Base-by-base conservation (phyloP, 164 flowering plant species). In the Dillenia turbinata region DNA sequence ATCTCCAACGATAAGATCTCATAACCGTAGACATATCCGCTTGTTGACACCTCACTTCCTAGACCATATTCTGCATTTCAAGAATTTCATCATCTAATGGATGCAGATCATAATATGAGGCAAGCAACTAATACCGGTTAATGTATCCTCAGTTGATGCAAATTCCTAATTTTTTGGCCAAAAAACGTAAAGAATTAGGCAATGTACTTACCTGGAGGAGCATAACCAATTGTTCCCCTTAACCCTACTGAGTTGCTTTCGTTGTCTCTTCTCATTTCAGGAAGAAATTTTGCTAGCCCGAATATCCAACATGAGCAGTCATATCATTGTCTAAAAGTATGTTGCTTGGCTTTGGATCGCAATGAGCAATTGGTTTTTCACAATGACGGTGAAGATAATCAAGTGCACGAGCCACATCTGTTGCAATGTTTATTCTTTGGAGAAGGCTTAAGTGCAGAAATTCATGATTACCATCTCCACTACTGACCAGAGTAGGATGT, bases 221-320 rank as follows among this genome's bases (percentile, higher is more conserved):
- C 44, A 65, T 65, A 57, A 19, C 22, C 56, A 33, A 43, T 14
- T 10, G 68, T 47, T 57, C 62, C 67, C 46, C 22, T 19, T 19
- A 19, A 1, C 22, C 12, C 49, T 8, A 24, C 47, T 3, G 66
- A 52, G 24, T 45, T 63, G 43, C 12, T 44, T 46, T 47, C 24
- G 22, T 52, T 52, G 2, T 43, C 13, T 3, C 10, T 9, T 44
- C 5, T 26, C 5, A 26, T 14, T 14, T 8, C 1, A 15, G 13
- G 5, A 17, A 53, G 49, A 33, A 40, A 44, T 45, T 14, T 17
- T 45, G 60, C 14, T 6, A 57, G 51, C 3, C 57, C 57, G 26
- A 66, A n/a, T n/a, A n/a, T n/a, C n/a, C n/a, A n/a, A 66, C 57
- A 52, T 58, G 58, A 9, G 63, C 69, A 10, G 24, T 15, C 69